Evolutionary conservation across 2,329 filamentous ascomycete species (phyloP).

Genomic region (Myriangium duriaei): DNA sequence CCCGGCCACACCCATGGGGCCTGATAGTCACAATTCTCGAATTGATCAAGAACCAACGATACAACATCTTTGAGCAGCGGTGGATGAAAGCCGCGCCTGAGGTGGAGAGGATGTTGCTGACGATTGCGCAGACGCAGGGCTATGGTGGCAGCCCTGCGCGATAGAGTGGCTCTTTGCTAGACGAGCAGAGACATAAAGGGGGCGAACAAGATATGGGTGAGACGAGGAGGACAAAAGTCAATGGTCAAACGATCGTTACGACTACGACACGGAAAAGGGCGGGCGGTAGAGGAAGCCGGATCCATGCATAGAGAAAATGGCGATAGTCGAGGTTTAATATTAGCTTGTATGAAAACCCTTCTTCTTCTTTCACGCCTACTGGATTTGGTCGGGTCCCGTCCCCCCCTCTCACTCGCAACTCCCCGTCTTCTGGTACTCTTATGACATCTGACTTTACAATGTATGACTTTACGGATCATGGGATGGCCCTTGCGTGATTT

Average conservation of each 20-base stretch:
- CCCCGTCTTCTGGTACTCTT: too few species aligned
- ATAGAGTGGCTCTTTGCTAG: too few species aligned
- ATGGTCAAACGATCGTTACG: not conserved
- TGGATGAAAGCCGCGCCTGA: conserved; percentile 86
- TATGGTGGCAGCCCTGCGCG: conserved; percentile 4
- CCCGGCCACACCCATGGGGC: conserved; percentile 93
- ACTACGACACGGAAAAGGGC: not conserved
- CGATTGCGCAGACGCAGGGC: conserved; percentile 14
- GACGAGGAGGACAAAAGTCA: not conserved
- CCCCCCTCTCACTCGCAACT: too few species aligned
- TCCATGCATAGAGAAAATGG: not conserved
- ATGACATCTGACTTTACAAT: too few species aligned
- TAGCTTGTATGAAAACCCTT: not conserved
- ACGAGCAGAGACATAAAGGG: too few species aligned
- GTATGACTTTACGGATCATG: too few species aligned
- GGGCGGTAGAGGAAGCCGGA: not conserved
- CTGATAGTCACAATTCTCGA: conserved; percentile 79
- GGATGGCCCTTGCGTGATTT: too few species aligned
- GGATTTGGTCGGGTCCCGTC: too few species aligned
- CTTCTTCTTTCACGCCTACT: too few species aligned
- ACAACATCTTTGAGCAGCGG: conserved; percentile 82
- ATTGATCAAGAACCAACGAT: conserved; percentile 80
- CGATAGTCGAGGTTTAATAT: not conserved
- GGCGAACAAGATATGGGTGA: not conserved
- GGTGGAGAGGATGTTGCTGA: conserved; percentile 38